phyloP scores from a whole-genome alignment of 2,329 filamentous ascomycete species.

The Sarocladiaceae sp. region DNA sequence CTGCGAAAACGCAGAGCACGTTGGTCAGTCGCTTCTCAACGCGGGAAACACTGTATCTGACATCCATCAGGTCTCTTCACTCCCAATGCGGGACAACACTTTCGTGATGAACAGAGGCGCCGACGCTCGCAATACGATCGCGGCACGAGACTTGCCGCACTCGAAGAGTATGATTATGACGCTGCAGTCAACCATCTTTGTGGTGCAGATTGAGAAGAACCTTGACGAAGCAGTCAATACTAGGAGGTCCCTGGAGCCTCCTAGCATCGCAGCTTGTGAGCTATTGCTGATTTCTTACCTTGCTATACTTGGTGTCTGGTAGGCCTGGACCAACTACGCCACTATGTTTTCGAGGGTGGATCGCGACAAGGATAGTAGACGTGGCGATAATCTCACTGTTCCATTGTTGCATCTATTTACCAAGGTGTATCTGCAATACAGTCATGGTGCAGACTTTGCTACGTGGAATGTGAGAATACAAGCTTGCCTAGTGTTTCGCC shows the following conservation, averaged over 20 bases:
- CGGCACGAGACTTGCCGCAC: conserved; percentile 65
- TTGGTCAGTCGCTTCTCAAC: conserved; percentile 65
- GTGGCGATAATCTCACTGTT: no score
- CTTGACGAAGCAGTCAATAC: no score
- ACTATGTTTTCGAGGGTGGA: no score
- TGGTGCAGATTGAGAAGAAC: conserved; percentile 11
- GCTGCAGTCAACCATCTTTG: conserved; percentile 33
- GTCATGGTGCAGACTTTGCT: no score
- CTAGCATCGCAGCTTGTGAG: no score
- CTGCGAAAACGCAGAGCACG: conserved; percentile 77
- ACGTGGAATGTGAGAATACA: background rate
- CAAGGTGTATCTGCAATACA: no score
- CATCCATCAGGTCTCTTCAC: conserved; percentile 63
- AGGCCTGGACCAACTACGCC: no score
- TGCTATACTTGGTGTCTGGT: no score
- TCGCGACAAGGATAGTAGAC: no score
- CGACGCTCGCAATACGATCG: conserved; percentile 75
- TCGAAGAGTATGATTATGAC: conserved; percentile 56
- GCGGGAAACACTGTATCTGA: background rate
- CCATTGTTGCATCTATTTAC: no score
- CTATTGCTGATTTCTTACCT: no score
- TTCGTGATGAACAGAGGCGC: conserved; percentile 68
- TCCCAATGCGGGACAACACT: conserved; percentile 67
- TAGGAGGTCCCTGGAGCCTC: no score
- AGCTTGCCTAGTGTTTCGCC: background rate